A percentile compares a stretch with the other conserved stretches of the same genome.
These are phyloP conservation scores for Schizochytrium sp. DNA, from an alignment of 108 stramenopile genomes.

Conservation along the genomic window DNA sequence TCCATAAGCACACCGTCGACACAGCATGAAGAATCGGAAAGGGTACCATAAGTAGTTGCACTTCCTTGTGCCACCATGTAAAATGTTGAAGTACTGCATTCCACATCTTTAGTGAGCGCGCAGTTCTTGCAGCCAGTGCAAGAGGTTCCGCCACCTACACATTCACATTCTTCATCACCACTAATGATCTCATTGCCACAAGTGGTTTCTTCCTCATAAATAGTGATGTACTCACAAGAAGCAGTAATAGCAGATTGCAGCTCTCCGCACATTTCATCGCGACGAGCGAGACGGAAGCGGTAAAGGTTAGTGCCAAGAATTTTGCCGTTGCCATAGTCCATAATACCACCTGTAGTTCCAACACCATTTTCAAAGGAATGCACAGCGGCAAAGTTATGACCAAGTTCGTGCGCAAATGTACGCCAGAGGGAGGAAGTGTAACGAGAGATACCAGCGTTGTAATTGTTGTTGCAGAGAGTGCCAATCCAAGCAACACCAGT, in stretches of 20 bases:
- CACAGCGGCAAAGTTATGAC: neutral
- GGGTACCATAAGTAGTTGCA: neutral
- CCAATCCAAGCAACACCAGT: constrained; percentile 27
- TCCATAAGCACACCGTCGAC: neutral
- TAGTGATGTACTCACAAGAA: neutral
- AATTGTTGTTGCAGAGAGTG: constrained; percentile 9
- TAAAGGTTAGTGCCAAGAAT: neutral
- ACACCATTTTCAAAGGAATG: constrained; percentile 47
- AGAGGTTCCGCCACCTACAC: neutral
- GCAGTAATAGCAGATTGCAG: neutral
- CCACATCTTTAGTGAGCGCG: constrained; percentile 5
- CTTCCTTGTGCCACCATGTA: neutral
- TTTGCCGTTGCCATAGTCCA: constrained; percentile 48
- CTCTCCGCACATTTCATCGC: constrained; percentile 47
- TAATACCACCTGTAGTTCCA: constrained; percentile 6
- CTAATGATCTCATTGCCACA: neutral
- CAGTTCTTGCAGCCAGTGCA: constrained; percentile 36
- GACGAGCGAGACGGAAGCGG: constrained; percentile 32
- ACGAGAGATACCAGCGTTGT: constrained; percentile 22
- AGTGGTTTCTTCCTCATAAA: neutral
- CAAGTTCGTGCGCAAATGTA: constrained; percentile 60
- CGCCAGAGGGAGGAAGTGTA: neutral
- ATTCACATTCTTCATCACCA: constrained; percentile 43
- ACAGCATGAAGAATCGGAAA: neutral
- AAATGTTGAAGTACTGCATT: constrained; percentile 4